Evolutionary conservation across 257 asterid genomes (phyloP).

Genomic region (Solanum commersonii): DNA sequence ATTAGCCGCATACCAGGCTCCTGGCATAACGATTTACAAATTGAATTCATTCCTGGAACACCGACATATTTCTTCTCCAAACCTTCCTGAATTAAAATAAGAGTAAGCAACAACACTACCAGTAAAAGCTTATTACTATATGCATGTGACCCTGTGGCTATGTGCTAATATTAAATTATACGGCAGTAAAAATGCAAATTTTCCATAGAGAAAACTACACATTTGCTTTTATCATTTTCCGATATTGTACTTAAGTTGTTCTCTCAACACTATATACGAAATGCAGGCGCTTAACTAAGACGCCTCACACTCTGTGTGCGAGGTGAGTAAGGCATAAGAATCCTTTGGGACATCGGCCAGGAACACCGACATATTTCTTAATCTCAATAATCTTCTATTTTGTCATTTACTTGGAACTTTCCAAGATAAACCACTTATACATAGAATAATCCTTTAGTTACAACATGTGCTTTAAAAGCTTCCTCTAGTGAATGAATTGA

Average conservation of each 20-base stretch:
- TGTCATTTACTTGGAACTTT: neutral
- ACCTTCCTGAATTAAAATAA: slow-evolving; percentile 44
- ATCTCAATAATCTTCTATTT: neutral
- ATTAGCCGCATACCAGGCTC: slow-evolving; percentile 54
- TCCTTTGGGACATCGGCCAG: neutral
- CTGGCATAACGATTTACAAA: slow-evolving; percentile 60
- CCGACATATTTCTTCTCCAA: slow-evolving; percentile 63
- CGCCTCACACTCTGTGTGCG: neutral
- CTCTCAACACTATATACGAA: neutral
- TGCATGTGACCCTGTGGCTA: neutral
- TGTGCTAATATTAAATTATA: neutral
- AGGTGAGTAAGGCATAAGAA: neutral
- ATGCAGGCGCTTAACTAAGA: neutral
- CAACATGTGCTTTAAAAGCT: neutral
- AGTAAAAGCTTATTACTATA: neutral
- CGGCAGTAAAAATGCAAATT: neutral
- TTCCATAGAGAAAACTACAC: neutral
- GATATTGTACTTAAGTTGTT: neutral
- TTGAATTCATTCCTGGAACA: slow-evolving; percentile 85
- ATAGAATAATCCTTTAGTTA: neutral
- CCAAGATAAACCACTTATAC: neutral
- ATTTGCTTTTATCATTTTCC: neutral
- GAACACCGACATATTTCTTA: neutral
- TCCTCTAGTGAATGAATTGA: neutral
- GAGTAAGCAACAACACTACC: slow-evolving; percentile 4